Evolutionary conservation across 768 basidiomycete species (phyloP).

Genomic region (Phylloporus sp.): DNA sequence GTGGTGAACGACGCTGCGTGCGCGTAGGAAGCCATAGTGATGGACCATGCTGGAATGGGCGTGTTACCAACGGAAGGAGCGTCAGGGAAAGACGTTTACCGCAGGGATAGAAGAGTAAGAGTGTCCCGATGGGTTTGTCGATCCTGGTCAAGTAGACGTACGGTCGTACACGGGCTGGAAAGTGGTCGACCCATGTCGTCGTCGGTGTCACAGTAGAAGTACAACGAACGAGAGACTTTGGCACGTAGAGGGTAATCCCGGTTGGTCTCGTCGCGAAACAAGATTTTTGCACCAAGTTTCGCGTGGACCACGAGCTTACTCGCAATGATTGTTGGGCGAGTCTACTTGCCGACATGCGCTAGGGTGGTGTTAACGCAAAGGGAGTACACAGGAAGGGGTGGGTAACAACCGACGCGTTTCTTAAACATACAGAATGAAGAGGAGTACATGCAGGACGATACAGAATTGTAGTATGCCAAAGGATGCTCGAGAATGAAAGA

Average conservation of each 20-base stretch:
- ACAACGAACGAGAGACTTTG: conserved; percentile 11
- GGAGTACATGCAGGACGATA: conserved; percentile 28
- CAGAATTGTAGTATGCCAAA: conserved; percentile 25
- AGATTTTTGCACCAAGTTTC: neutral
- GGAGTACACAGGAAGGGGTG: neutral
- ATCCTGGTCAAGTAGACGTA: conserved; percentile 85
- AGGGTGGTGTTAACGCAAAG: neutral
- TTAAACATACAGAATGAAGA: conserved; percentile 18
- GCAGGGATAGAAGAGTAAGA: conserved; percentile 91
- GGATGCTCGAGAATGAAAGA: conserved; percentile 26
- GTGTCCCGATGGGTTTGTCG: conserved; percentile 95
- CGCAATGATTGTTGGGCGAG: conserved; percentile 2
- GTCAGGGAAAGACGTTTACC: conserved; percentile 46
- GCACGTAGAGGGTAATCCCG: neutral
- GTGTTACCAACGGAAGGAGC: neutral
- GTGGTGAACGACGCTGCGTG: conserved; percentile 59
- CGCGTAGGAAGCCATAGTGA: conserved; percentile 93
- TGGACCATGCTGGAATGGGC: conserved; percentile 82
- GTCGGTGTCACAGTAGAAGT: conserved; percentile 17
- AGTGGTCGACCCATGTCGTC: conserved; percentile 61
- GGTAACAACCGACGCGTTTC: conserved; percentile 9
- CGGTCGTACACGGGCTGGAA: conserved; percentile 60
- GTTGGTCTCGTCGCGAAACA: neutral
- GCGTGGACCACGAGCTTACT: conserved; percentile 1
- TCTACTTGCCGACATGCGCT: conserved; percentile 9